Evolutionary conservation across 257 asterid species (phyloP), one percentile per base, ranked within the genome.

Genomic region (Gardenia jasminoides): DNA sequence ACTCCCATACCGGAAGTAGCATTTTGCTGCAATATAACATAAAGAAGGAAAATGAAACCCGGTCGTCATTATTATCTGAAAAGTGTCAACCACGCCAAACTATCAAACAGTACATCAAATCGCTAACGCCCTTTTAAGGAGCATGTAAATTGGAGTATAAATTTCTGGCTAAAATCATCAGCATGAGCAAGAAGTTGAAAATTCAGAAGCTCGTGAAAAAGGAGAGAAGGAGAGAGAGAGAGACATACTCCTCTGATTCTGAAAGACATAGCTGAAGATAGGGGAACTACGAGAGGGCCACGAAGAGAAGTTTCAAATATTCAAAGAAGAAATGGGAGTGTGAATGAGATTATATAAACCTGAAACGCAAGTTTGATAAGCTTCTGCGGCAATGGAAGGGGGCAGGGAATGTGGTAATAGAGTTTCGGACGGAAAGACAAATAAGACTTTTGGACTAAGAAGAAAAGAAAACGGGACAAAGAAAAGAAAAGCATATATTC

Each of bases 1-100:
- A 90, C 86, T 20, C 88, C 87, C 94, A 91, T 85, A 26, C 90
- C 91, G 4, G 88, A 87, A 80, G 89, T 81, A 22, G 90, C 93
- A 87, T 88, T 88, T 68, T 82, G 84, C 97, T 91, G 84, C 24
- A 76, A 74, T 8, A 70, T 36, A 36, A 36, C 4, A 30, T 9
- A 68, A 81, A 66, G 56, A 69, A 11, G 43, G 0, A 10, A 15
- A n/a, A 39, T 1, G 13, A 36, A 68, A 2, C 22, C 15, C 1
- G 12, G 20, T 0, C 19, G 8, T 12, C 13, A 71, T 9, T 6
- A 72, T 1, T 30, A 72, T 24, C 15, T 16, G 13, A 10, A 72
- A 26, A 10, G 13, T 71, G 9, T 13, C 30, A 24, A n/a, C 33
- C 5, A 22, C 17, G 0, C 39, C 31, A 52, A 15, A 17, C 3